phyloP scores from a whole-genome alignment of 768 basidiomycete genomes.

The Clavulina sp. region DNA sequence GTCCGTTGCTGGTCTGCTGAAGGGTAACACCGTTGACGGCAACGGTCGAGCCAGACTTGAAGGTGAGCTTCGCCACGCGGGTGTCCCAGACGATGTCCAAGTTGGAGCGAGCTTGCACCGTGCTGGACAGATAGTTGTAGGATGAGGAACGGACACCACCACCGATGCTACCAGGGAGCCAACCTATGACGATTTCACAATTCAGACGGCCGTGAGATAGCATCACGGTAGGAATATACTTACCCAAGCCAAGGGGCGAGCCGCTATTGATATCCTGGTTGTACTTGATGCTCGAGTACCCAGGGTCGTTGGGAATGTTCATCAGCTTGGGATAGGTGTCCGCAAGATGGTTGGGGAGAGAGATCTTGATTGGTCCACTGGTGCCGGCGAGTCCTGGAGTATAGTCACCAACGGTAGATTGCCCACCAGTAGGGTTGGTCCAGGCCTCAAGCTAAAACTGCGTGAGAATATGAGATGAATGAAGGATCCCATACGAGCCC shows the following conservation, averaged over 20 bases:
- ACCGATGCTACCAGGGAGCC: not conserved
- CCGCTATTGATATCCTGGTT: not conserved
- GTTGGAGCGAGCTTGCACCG: constrained; percentile 28
- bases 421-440: not conserved
- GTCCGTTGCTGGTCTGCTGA: constrained; percentile 21
- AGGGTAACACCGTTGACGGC: constrained; percentile 53
- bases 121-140: not conserved
- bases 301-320: not conserved
- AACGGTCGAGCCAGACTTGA: constrained; percentile 23
- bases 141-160: not conserved
- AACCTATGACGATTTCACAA: no score
- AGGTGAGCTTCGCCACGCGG: constrained; percentile 36
- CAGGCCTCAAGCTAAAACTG: not conserved
- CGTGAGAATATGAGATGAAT: not conserved
- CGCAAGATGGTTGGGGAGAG: not conserved
- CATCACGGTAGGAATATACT: no score
- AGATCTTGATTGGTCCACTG: not conserved
- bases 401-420: not conserved
- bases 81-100: constrained; percentile 41
- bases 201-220: no score
- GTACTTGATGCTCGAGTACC: not conserved
- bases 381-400: not conserved
- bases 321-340: not conserved
- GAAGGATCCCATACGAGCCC: not conserved
- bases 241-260: not conserved